Conservation (phyloP, 176 grass and related monocot species). For the Carex kokanica region DNA sequence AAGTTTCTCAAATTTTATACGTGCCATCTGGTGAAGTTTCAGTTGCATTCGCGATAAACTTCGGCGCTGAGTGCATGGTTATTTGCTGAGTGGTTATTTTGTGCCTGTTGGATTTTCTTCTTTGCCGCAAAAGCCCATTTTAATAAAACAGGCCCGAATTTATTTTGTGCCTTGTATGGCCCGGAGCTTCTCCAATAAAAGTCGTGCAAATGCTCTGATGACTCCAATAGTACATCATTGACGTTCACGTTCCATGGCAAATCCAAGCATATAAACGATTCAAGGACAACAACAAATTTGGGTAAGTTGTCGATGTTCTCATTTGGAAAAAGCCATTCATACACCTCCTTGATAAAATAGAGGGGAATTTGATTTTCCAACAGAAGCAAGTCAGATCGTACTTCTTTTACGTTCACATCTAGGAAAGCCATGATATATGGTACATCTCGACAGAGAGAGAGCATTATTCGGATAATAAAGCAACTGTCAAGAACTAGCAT, state of each 20-base stretch:
- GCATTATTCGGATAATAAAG: background rate
- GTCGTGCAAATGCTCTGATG: background rate
- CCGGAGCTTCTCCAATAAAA: background rate
- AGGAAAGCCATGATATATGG: background rate
- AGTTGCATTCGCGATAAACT: background rate
- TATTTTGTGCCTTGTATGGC: too few relatives aligned
- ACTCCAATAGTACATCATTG: too few relatives aligned
- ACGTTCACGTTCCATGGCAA: background rate
- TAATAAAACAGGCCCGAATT: too few relatives aligned
- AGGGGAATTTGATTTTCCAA: background rate
- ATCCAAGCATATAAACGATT: background rate
- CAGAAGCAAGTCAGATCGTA: slow-evolving; percentile 3
- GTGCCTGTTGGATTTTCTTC: too few relatives aligned
- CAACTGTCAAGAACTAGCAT: slow-evolving; percentile 20
- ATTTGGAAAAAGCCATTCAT: background rate
- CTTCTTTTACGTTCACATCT: background rate
- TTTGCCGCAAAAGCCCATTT: too few relatives aligned
- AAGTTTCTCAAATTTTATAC: background rate
- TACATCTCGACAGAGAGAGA: background rate
- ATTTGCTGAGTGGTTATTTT: too few relatives aligned
- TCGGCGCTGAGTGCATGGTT: too few relatives aligned
- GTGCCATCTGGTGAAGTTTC: slow-evolving; percentile 6
- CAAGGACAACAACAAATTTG: background rate
- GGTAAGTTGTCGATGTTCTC: background rate
- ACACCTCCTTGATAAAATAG: background rate